These are phyloP conservation scores for Plasmodium relictum DNA, from an alignment of 169 alveolate genomes.

Conservation along the genomic window DNA sequence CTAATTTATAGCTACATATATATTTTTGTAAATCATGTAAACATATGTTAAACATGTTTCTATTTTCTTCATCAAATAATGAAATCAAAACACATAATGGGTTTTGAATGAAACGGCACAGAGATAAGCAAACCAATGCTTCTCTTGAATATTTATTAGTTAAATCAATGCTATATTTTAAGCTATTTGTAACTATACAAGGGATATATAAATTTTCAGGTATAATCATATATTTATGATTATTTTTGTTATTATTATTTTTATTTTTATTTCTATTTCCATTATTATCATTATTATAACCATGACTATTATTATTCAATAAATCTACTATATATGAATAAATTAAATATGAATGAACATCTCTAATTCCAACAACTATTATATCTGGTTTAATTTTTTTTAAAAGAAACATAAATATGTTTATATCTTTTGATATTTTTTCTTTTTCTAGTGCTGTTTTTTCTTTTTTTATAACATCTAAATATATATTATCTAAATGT, in stretches of 20 bases:
- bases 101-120: slow-evolving; percentile 81
- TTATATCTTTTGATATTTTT: slow-evolving; percentile 41
- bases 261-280: neutral
- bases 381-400: slow-evolving; percentile 45
- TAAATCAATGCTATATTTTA: slow-evolving; percentile 42
- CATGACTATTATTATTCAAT: neutral
- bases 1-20: slow-evolving; percentile 77
- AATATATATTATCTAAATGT: slow-evolving; percentile 41
- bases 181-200: slow-evolving; percentile 40
- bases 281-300: neutral
- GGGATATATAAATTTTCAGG: slow-evolving; percentile 64
- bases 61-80: slow-evolving; percentile 82
- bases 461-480: slow-evolving; percentile 51
- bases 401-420: slow-evolving; percentile 16
- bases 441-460: slow-evolving; percentile 54
- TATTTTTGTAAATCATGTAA: slow-evolving; percentile 85
- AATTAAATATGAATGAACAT: slow-evolving; percentile 38
- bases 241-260: neutral
- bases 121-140: slow-evolving; percentile 67
- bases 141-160: slow-evolving; percentile 56
- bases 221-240: slow-evolving; percentile 10
- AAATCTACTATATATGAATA: slow-evolving; percentile 30
- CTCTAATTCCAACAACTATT: slow-evolving; percentile 57
- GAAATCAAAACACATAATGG: slow-evolving; percentile 81
- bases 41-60: slow-evolving; percentile 80